Conservation (phyloP, 1,284 basidiomycete genomes). For the Polyporus tsugae region DNA sequence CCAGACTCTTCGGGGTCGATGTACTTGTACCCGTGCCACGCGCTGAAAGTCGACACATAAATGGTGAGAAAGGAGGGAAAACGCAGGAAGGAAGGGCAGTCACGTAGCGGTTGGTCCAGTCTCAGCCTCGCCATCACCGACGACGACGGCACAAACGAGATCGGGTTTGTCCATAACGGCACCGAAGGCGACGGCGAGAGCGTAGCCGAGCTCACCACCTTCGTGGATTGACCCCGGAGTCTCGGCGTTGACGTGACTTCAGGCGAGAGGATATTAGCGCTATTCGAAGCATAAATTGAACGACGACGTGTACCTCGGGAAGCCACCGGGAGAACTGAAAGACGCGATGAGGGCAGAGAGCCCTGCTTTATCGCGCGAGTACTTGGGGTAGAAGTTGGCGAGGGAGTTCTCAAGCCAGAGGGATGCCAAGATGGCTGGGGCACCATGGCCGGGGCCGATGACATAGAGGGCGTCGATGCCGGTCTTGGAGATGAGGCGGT, state of each 20-base stretch:
- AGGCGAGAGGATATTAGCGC: slow-evolving; percentile 13
- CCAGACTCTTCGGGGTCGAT: slow-evolving; percentile 92
- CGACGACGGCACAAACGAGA: slow-evolving; percentile 78
- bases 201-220: slow-evolving; percentile 91
- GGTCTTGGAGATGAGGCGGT: slow-evolving; percentile 74
- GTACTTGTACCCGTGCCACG: slow-evolving; percentile 89
- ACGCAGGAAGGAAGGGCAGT: slow-evolving; percentile 17
- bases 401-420: slow-evolving; percentile 88
- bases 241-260: slow-evolving; percentile 77
- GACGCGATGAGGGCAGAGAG: slow-evolving; percentile 70
- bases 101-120: slow-evolving; percentile 83
- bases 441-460: slow-evolving; percentile 82
- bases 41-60: slow-evolving; percentile 43
- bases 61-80: background rate
- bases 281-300: background rate
- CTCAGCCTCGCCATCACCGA: slow-evolving; percentile 91
- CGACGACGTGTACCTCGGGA: slow-evolving; percentile 56
- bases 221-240: slow-evolving; percentile 91
- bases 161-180: slow-evolving; percentile 91
- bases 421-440: slow-evolving; percentile 82
- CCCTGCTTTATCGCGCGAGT: slow-evolving; percentile 69
- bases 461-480: slow-evolving; percentile 72
- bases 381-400: slow-evolving; percentile 75
- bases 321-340: slow-evolving; percentile 74
- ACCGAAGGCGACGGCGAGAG: slow-evolving; percentile 84